Evolutionary conservation across 164 flowering plant species (phyloP).

Genomic region (Malania oleifera): DNA sequence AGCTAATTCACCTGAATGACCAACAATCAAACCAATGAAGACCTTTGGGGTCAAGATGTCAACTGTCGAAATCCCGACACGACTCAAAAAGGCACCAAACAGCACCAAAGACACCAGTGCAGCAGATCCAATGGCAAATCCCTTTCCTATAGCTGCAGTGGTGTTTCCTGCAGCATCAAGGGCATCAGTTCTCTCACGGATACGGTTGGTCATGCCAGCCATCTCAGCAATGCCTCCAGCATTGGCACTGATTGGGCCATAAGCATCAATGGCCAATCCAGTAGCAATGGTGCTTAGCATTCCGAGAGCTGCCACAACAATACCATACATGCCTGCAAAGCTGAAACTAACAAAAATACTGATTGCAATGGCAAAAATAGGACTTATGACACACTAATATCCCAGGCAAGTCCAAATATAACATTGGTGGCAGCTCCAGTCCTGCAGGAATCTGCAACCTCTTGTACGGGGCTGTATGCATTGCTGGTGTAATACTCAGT

Average conservation of each 20-base stretch:
- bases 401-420: no score
- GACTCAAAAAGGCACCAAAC: no score
- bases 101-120: no score
- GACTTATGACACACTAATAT: constrained; percentile 81
- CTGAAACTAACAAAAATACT: constrained; percentile 75
- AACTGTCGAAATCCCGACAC: no score
- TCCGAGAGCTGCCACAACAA: constrained; percentile 80
- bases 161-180: constrained; percentile 83
- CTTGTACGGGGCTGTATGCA: no score
- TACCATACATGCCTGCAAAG: constrained; percentile 84
- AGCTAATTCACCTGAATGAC: no score
- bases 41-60: no score
- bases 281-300: constrained; percentile 88
- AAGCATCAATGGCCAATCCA: constrained; percentile 82
- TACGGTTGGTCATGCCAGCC: constrained; percentile 88
- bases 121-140: no score
- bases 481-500: no score
- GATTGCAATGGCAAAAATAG: constrained; percentile 70
- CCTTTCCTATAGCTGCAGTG: constrained; percentile 80
- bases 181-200: constrained; percentile 84
- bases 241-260: constrained; percentile 85
- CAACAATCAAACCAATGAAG: no score
- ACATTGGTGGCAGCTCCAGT: no score
- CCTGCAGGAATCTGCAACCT: no score
- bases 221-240: constrained; percentile 88